Conservation (phyloP, 805 yeast genomes). For the Barnettozyma botsteinii region DNA sequence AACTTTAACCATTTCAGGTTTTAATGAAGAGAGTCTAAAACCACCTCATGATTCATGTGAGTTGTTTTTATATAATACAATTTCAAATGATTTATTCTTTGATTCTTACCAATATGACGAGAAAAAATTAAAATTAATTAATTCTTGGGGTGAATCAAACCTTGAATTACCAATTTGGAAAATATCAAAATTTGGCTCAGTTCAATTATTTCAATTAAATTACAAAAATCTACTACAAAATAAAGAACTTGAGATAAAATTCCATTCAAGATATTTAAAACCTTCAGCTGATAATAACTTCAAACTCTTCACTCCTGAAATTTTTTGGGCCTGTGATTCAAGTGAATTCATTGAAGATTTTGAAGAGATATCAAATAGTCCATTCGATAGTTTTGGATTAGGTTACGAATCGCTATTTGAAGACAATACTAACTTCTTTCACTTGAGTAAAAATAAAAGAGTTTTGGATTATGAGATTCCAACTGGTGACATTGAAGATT, state of each 20-base stretch:
- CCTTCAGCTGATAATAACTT: constrained; percentile 28
- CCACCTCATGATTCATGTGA: constrained; percentile 31
- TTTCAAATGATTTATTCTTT: constrained; percentile 44
- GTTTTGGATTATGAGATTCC: constrained; percentile 34
- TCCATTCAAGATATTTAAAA: constrained; percentile 47
- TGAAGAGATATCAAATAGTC: constrained; percentile 26
- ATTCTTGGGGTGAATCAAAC: constrained; percentile 50
- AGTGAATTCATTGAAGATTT: constrained; percentile 19
- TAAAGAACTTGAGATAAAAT: constrained; percentile 32
- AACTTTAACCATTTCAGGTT: constrained; percentile 16
- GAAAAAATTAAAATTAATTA: constrained; percentile 28
- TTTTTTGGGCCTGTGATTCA: constrained; percentile 48
- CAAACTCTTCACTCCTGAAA: constrained; percentile 31
- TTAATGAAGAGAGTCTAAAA: constrained; percentile 7
- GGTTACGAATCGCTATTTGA: constrained; percentile 46
- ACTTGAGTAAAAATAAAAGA: constrained; percentile 19
- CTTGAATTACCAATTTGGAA: constrained; percentile 51
- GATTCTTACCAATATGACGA: constrained; percentile 48
- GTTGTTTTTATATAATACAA: constrained; percentile 36
- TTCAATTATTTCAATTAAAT: constrained; percentile 33
- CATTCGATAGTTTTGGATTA: constrained; percentile 33
- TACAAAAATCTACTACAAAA: constrained; percentile 6
- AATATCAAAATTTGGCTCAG: constrained; percentile 40
- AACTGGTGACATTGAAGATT: constrained; percentile 30
- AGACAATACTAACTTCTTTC: constrained; percentile 37